Conservation (phyloP, 2,329 filamentous ascomycete species). For the Aureobasidium sp. region DNA sequence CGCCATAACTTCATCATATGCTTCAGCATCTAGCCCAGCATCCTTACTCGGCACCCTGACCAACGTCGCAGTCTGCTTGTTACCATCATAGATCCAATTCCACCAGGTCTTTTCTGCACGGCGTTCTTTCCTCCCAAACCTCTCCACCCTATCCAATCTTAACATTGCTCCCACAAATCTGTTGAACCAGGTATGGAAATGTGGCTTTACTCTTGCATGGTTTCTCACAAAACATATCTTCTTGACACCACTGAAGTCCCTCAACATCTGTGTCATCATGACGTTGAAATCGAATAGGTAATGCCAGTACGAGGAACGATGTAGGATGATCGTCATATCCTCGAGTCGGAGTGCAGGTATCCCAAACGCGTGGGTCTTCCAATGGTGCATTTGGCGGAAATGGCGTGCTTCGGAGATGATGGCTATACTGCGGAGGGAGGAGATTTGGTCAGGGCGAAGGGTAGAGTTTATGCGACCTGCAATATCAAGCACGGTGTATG, state of each 20-base stretch:
- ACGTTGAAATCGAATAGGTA: slow-evolving; percentile 28
- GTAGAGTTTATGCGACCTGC: slow-evolving; percentile 18
- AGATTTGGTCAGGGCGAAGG: slow-evolving; percentile 23
- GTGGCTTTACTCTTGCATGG: slow-evolving; percentile 27
- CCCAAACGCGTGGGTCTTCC: slow-evolving; percentile 27
- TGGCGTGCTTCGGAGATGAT: slow-evolving; percentile 24
- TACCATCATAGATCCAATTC: slow-evolving; percentile 28
- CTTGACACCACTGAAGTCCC: slow-evolving; percentile 26
- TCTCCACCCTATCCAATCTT: slow-evolving; percentile 33
- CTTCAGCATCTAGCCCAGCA: slow-evolving; percentile 26
- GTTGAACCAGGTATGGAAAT: slow-evolving; percentile 31
- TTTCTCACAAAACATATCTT: slow-evolving; percentile 29
- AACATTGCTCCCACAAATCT: slow-evolving; percentile 31
- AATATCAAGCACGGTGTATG: slow-evolving; percentile 23
- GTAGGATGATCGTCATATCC: slow-evolving; percentile 27
- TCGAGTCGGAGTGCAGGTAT: slow-evolving; percentile 21
- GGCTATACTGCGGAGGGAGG: slow-evolving; percentile 25
- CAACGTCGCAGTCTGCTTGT: slow-evolving; percentile 25
- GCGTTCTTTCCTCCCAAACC: slow-evolving; percentile 28
- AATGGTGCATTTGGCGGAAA: slow-evolving; percentile 25
- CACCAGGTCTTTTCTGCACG: slow-evolving; percentile 31
- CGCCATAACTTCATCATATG: slow-evolving; percentile 30
- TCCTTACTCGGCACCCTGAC: slow-evolving; percentile 22
- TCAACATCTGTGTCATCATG: slow-evolving; percentile 26
- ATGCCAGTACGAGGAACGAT: slow-evolving; percentile 25